Base-by-base conservation (phyloP, 2,329 filamentous ascomycete species). In the Pseudocercospora crystallina region DNA sequence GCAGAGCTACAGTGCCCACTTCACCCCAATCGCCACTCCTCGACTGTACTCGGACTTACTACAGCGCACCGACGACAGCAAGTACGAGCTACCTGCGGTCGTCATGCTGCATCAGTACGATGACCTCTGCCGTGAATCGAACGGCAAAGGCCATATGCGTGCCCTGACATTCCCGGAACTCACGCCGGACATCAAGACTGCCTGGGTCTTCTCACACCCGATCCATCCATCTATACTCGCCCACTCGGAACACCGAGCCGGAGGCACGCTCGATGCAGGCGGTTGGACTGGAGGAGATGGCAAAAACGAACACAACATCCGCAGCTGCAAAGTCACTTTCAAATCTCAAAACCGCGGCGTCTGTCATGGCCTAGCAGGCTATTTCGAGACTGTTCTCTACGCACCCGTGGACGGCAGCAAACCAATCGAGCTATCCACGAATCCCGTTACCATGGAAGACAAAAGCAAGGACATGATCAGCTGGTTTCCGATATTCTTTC, bases 401-500 rank as follows among this genome's bases (percentile, higher is more conserved):
- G 79, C 80, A 2, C 48, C 50, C 34, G 49, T 40, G 10, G 58
- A 57, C 35, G 58, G 66, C 48, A 43, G 62, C 63, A 74, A 74
- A 1, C 84, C 83, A 61, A 82, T 96, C 4, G 92, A 97, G 74
- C 80, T 99, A 53, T 95, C 90, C 65, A 99, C 88, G 3, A 87
- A 96, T 64, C 95, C 94, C 0, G 87, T 95, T 58, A 89, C 86
- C 29, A 97, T 99, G 73, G 89, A 94, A 49, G 76, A 76, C 50
- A 97, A 97, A 81, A 96, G 90, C 77, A 87, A 87, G 66, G 91
- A 95, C 63, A 99, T 99, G 95, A 95, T 96, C 58, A 95, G 89
- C 48, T 99, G 94, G 94, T 99, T 99, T 69, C 94, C 94, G 1
- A 97, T 99, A 29, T 96, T 92, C 74, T 99, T 99, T 67, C 94